Conservation (phyloP, 306 rosid species). For the Gastrolobium bilobum region DNA sequence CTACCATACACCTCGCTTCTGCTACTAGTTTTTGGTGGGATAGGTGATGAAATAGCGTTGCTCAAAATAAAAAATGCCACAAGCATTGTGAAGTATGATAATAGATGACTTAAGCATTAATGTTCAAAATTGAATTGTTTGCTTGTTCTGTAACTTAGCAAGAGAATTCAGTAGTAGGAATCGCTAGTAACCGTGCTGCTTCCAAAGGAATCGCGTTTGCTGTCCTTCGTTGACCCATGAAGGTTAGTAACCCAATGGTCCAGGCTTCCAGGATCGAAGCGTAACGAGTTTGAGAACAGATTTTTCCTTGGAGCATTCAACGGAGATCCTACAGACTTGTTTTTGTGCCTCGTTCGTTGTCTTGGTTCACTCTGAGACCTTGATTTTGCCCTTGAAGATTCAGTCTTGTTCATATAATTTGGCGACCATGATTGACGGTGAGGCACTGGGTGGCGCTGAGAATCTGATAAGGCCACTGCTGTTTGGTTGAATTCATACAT, state of each 20-base stretch:
- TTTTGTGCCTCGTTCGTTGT: slow-evolving; percentile 63
- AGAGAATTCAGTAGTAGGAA: slow-evolving; percentile 45
- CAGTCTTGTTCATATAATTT: slow-evolving; percentile 78
- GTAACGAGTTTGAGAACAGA: slow-evolving; percentile 52
- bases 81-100: background rate
- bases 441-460: slow-evolving; percentile 47
- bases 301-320: slow-evolving; percentile 57
- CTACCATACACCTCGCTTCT: background rate
- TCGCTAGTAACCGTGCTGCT: slow-evolving; percentile 45
- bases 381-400: slow-evolving; percentile 78
- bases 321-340: slow-evolving; percentile 54
- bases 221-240: slow-evolving; percentile 53
- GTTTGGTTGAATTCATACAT: slow-evolving; percentile 50
- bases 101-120: background rate
- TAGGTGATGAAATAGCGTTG: slow-evolving; percentile 1
- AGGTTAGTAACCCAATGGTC: slow-evolving; percentile 67
- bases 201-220: slow-evolving; percentile 44
- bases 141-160: slow-evolving; percentile 12
- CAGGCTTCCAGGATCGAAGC: slow-evolving; percentile 48
- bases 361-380: slow-evolving; percentile 90
- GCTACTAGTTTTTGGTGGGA: background rate
- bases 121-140: slow-evolving; percentile 5
- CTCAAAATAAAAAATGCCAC: slow-evolving; percentile 46
- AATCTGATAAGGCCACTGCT: slow-evolving; percentile 45
- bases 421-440: slow-evolving; percentile 59